Evolutionary conservation across 305 asterid genomes (phyloP), one percentile per base, ranked within the genome.

Genomic region (Lippia alba): DNA sequence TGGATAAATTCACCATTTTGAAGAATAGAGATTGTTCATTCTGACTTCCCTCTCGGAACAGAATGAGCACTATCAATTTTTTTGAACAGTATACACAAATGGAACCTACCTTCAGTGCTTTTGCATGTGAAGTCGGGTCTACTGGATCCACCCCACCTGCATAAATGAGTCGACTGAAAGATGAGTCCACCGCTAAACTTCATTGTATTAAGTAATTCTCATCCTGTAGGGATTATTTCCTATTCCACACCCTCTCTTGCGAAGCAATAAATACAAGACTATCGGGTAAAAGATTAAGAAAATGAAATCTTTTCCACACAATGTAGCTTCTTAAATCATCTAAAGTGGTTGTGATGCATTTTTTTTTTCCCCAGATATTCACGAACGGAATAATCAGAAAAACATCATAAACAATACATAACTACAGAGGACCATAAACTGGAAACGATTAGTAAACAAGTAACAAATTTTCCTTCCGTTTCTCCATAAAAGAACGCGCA

Each of bases 111-210:
- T 89, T 86, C 97, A 50, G 97, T 91, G 85, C 91, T 91, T 81
- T 83, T 91, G 79, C 97, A 91, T 15, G 86, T 80, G 85, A 91
- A 91, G 67, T 91, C 97, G 61, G 97, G 97, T 70, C 96, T 81
- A 81, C 96, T 91, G 61, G 97, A 91, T 82, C 97, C 97, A 74
- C 97, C 97, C 97, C 97, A 91, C 63, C 96, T 91, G 91, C 88
- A 85, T 60, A 59, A 70, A 30, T 44, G 61, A 32, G 46, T 65
- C 60, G 56, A n/a, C 24, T 18, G 16, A 69, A 62, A 56, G 36
- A 70, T 72, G 72, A 68, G 82, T 55, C 30, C 24, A 57, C 41
- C 50, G 66, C 60, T 19, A 70, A 66, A 56, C 20, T 12, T 61
- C 9, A 48, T 72, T 44, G 33, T 12, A 46, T 24, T 19, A 15